Percentiles rank a stretch among this genome's conserved stretches.
Evolutionary conservation across 768 basidiomycete genomes (phyloP).

Genomic region (Austroboletus eburneus): DNA sequence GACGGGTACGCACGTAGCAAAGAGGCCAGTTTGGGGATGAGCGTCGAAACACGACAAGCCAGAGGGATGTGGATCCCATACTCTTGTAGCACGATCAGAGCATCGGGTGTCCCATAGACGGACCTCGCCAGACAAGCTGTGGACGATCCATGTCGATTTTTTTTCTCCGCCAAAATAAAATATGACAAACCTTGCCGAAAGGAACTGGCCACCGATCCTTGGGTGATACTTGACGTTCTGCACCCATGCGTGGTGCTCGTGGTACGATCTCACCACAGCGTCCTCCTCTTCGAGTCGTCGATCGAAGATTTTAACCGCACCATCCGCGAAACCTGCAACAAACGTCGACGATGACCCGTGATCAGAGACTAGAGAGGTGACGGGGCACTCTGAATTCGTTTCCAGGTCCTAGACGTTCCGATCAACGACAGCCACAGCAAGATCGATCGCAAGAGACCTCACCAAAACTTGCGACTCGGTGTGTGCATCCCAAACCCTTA

Average conservation of each 20-base stretch:
- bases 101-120: conserved; percentile 88
- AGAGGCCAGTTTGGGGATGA: conserved; percentile 77
- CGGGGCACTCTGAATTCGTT: conserved; percentile 85
- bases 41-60: conserved; percentile 86
- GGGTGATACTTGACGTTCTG: conserved; percentile 88
- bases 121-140: conserved; percentile 83
- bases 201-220: conserved; percentile 58
- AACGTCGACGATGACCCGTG: conserved; percentile 73
- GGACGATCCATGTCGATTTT: not conserved
- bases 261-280: conserved; percentile 74
- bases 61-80: conserved; percentile 60
- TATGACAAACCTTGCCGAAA: conserved; percentile 75
- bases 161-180: not conserved
- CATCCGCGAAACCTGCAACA: conserved; percentile 90
- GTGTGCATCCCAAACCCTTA: conserved; percentile 94
- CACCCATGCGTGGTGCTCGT: conserved; percentile 82
- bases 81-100: conserved; percentile 50
- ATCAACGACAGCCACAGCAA: not conserved
- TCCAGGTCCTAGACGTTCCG: conserved; percentile 64
- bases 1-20: conserved; percentile 65
- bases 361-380: conserved; percentile 82
- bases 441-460: conserved; percentile 22
- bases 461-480: conserved; percentile 78
- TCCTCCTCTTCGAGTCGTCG: conserved; percentile 81
- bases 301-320: conserved; percentile 86